Base-by-base conservation (phyloP, 148 eudicot species). In the Silene latifolia region DNA sequence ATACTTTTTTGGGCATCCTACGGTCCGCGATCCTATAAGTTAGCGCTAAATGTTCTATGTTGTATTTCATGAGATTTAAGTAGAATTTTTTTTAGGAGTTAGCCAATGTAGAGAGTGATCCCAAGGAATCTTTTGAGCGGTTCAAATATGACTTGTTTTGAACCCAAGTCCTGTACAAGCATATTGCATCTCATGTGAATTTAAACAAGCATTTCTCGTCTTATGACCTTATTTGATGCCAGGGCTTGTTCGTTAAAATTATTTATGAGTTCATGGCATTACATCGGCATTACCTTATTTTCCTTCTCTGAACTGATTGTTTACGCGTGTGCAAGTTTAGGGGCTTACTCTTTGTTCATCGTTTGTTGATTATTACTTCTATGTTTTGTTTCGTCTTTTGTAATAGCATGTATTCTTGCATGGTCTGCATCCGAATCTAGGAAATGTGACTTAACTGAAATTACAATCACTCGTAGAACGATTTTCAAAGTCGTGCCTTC, bases 51-150 rank as follows among this genome's bases (percentile, higher is more conserved):
- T 21, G 32, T 42, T 73, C 25, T 42, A 6, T 44, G 32, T 72
- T 44, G 17, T 61, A 61, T 18, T 73, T 23, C 53, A 21, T 73
- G 17, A 47, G 17, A 69, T 12, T 73, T 58, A 61, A 39, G 20
- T 67, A 60, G 21, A 42, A 39, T 58, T 61, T 59, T 7, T 42
- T 1, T 67, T 83, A 93, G 98, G 97, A 93, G 72, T 77, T 93
- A 85, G 91, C 87, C 85, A 91, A 93, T 86, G 76, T 85, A 84
- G 97, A 91, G 78, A 89, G 98, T 78, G 92, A 93, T 75, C 98
- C 97, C 54, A 96, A 91, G 86, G 98, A 91, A 51, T 3, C 56
- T 15, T 13, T 51, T 13, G 12, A 51, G 14, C 17, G 17, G 56
- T 51, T 51, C 56, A 12, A 51, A 13, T 51, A 12, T 51, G 56